phyloP scores from a whole-genome alignment of 257 asterid genomes.

The Lavandula angustifolia region DNA sequence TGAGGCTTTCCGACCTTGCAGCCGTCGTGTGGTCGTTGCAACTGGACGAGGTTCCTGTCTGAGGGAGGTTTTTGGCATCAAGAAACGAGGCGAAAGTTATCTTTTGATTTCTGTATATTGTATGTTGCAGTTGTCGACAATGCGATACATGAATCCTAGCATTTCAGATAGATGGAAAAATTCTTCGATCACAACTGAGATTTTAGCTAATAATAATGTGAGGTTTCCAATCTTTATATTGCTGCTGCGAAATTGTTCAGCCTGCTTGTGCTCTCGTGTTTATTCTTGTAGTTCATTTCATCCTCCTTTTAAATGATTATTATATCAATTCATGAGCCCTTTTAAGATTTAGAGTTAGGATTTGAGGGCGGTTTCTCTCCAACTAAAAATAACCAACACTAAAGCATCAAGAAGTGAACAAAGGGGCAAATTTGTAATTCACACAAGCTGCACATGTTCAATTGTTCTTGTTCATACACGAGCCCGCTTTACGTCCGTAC shows the following conservation, averaged over 20 bases:
- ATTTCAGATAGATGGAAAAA: constrained; percentile 31
- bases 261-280: too few relatives aligned
- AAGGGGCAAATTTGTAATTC: constrained; percentile 28
- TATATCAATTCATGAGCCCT: too few relatives aligned
- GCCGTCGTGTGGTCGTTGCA: constrained; percentile 17
- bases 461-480: constrained; percentile 29
- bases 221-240: constrained; percentile 5
- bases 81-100: constrained; percentile 8
- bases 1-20: constrained; percentile 12
- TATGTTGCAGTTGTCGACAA: constrained; percentile 26
- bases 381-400: too few relatives aligned
- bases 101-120: constrained; percentile 35
- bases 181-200: constrained; percentile 22
- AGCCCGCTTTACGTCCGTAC: constrained; percentile 34
- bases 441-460: constrained; percentile 34
- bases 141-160: constrained; percentile 29
- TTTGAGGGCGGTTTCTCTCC: too few relatives aligned
- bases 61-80: constrained; percentile 29
- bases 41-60: constrained; percentile 26
- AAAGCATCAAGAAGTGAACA: constrained; percentile 36
- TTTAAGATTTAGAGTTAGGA: too few relatives aligned
- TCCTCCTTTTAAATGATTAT: background rate
- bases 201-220: constrained; percentile 31
- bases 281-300: constrained; percentile 3
- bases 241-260: constrained; percentile 12